A percentile compares a stretch with the other conserved stretches of the same genome.
Conservation (phyloP, 345 rosid genomes). For the Salix exigua region DNA sequence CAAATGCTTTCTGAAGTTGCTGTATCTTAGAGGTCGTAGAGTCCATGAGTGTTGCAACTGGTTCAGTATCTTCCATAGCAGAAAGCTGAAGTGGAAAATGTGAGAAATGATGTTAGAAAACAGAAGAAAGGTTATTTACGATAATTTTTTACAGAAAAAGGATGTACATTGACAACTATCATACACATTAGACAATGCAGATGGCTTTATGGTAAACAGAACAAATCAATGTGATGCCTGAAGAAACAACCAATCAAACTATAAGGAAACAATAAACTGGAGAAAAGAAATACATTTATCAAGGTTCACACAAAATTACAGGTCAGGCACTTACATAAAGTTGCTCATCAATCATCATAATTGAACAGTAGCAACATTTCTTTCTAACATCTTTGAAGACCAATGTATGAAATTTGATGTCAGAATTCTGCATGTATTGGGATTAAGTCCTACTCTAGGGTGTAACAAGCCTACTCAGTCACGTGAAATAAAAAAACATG, state of each 20-base stretch:
- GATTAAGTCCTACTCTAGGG: background rate
- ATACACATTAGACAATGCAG: background rate
- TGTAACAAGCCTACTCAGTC: background rate
- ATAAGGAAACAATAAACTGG: background rate
- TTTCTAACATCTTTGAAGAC: background rate
- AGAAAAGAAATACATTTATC: background rate
- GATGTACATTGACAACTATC: background rate
- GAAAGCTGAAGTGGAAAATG: slow-evolving; percentile 28
- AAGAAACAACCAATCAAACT: background rate
- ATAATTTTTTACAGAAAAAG: background rate
- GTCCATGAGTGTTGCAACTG: slow-evolving; percentile 75
- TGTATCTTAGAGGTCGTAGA: slow-evolving; percentile 84
- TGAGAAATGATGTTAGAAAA: background rate
- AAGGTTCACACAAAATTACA: background rate
- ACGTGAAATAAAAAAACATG: background rate
- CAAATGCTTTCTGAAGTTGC: slow-evolving; percentile 98
- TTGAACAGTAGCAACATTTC: background rate
- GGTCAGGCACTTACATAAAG: background rate
- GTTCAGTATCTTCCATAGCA: slow-evolving; percentile 65
- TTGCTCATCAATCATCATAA: background rate
- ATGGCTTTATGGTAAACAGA: background rate
- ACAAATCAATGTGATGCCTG: background rate
- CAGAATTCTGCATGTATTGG: background rate
- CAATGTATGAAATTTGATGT: background rate
- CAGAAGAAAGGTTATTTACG: background rate